These are phyloP conservation scores for Urostyla sp. DNA, from an alignment of 73 alveolate genomes.

Conservation along the genomic window DNA sequence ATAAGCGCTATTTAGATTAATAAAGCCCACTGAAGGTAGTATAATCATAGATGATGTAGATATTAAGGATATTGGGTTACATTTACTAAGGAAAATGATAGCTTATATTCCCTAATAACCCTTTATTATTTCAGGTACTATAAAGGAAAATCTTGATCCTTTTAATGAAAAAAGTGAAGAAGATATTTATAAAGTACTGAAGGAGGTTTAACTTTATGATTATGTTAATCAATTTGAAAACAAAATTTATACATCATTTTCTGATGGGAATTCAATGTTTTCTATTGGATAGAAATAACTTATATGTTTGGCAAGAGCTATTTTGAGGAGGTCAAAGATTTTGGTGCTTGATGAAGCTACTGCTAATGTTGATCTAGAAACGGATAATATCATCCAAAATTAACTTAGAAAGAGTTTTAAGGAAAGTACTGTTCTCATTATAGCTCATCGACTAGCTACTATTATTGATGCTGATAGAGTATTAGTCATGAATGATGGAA, in stretches of 20 bases:
- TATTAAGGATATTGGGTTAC: constrained; percentile 40
- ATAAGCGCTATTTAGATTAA: constrained; percentile 51
- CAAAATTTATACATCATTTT: neutral
- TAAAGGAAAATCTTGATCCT: constrained; percentile 52
- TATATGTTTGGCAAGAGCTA: neutral
- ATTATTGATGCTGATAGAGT: constrained; percentile 53
- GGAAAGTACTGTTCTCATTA: constrained; percentile 59
- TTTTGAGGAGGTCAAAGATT: constrained; percentile 4
- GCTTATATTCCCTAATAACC: constrained; percentile 70
- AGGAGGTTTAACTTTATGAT: constrained; percentile 4
- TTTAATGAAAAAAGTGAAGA: constrained; percentile 20
- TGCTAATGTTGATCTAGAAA: constrained; percentile 72
- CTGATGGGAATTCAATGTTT: neutral
- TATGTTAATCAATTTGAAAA: neutral
- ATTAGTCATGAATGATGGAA: constrained; percentile 38
- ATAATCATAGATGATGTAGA: constrained; percentile 57
- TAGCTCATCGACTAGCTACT: constrained; percentile 57
- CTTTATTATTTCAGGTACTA: constrained; percentile 61
- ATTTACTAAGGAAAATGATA: constrained; percentile 58
- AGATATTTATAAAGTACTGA: neutral
- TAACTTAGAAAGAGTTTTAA: constrained; percentile 60
- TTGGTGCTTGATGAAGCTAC: constrained; percentile 71
- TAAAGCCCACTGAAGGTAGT: constrained; percentile 33
- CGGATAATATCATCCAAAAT: constrained; percentile 76
- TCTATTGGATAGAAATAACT: neutral